A percentile compares a stretch with the other conserved stretches of the same genome.
These are phyloP conservation scores for Malus asiatica DNA, from an alignment of 306 rosid species.

Conservation along the genomic window DNA sequence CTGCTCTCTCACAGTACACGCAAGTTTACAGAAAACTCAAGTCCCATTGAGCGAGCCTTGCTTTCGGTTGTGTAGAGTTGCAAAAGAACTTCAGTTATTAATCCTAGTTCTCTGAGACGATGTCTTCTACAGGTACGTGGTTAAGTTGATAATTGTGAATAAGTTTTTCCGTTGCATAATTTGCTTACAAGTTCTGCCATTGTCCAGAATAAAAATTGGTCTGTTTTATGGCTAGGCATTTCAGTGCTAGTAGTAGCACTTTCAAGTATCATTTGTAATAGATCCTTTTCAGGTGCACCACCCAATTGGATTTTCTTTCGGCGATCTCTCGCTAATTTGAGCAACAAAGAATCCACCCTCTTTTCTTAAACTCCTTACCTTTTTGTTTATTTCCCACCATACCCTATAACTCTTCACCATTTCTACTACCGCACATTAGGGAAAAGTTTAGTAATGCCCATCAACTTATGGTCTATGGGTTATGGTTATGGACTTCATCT, in stretches of 20 bases:
- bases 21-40: too few relatives aligned
- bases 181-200: too few relatives aligned
- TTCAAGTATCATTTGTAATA: neutral
- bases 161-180: too few relatives aligned
- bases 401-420: neutral
- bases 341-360: conserved; percentile 5
- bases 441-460: neutral
- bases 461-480: too few relatives aligned
- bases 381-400: neutral
- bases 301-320: neutral
- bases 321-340: conserved; percentile 6
- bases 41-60: too few relatives aligned
- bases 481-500: too few relatives aligned
- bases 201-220: conserved; percentile 8
- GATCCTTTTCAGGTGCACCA: neutral
- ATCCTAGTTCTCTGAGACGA: too few relatives aligned
- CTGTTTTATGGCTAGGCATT: conserved; percentile 4
- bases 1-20: too few relatives aligned
- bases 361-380: neutral
- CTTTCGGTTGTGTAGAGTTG: too few relatives aligned
- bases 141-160: too few relatives aligned
- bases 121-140: too few relatives aligned
- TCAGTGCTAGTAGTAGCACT: neutral
- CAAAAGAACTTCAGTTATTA: too few relatives aligned
- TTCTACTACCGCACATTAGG: neutral